phyloP scores from a whole-genome alignment of 2,329 filamentous ascomycete species.

The Aspergillus glaucus region DNA sequence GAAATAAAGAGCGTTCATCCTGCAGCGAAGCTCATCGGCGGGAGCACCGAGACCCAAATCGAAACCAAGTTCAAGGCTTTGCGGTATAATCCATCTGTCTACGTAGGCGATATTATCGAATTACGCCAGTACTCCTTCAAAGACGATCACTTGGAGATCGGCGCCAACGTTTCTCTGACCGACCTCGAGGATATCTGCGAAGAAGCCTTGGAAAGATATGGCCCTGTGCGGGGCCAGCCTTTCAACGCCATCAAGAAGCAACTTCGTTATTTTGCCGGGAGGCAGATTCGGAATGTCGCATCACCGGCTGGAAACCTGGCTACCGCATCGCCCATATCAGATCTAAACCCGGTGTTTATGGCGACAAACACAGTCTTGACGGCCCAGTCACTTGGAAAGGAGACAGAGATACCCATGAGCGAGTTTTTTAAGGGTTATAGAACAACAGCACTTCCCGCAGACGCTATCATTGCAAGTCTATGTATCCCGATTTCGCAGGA shows the following conservation, averaged over 20 bases:
- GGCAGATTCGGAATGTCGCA: conserved; percentile 96
- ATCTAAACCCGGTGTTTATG: conserved; percentile 97
- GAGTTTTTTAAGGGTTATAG: conserved; percentile 91
- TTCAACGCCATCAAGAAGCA: conserved; percentile 86
- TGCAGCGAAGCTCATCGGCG: conserved; percentile 78
- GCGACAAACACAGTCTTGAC: conserved; percentile 86
- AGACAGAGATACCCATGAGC: conserved; percentile 82
- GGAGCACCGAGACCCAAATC: conserved; percentile 85
- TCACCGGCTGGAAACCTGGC: conserved; percentile 91
- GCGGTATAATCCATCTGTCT: conserved; percentile 76
- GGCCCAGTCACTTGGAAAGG: conserved; percentile 74
- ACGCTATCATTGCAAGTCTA: conserved; percentile 80
- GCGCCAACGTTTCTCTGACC: conserved; percentile 86
- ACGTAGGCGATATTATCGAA: conserved; percentile 58
- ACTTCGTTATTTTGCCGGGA: conserved; percentile 57
- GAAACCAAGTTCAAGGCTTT: conserved; percentile 89
- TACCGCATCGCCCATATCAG: conserved; percentile 92
- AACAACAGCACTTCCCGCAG: conserved; percentile 67
- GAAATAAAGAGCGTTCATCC: conserved; percentile 76
- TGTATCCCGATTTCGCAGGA: conserved; percentile 74
- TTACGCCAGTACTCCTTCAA: conserved; percentile 60
- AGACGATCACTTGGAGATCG: conserved; percentile 79
- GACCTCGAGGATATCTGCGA: conserved; percentile 81
- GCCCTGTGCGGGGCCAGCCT: conserved; percentile 63
- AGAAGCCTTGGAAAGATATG: conserved; percentile 65